Evolutionary conservation across 2,329 filamentous ascomycete genomes (phyloP), one percentile per base, ranked within the genome.

Genomic region (Aspergillus pseudonomiae): DNA sequence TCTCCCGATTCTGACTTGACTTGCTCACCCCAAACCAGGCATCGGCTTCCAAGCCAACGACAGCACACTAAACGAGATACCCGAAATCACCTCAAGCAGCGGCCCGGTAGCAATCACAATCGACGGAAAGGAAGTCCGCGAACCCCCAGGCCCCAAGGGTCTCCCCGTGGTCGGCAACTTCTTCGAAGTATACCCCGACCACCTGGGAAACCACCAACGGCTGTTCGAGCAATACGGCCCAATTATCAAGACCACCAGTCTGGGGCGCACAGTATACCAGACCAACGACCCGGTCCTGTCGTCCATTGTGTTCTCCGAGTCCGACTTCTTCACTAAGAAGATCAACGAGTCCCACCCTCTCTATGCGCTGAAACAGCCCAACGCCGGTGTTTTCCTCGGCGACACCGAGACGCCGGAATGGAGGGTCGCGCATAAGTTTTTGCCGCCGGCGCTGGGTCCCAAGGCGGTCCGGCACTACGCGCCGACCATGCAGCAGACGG

Each of bases 381-480:
- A 60, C 1, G 76, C 75, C 2, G 71, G 71, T n/a, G 61, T 78
- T 32, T 78, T 78, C 61, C 61, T 77, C 0, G 71, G 72, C 6
- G 76, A 78, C 57, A 77, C 74, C 0, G 71, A 76, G 28, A 76
- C 76, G 0, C 68, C 69, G 0, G 68, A 72, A 59, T 78, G 74
- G 73, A 76, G 70, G 48, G 60, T 81, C 0, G 82, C 83, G 0
- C 88, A 89, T 78, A 89, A 89, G 71, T 89, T 88, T 73, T 67
- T 89, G 1, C 85, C 87, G 0, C 86, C 87, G 0, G 83, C 85
- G 0, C 76, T 89, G 11, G 82, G 82, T 0, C 86, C 86, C 30
- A 88, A 86, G 70, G 87, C 87, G 0, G 85, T 89, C 6, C 79
- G 84, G 0, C 87, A 89, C 67, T 89, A 89, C 64, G 81, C 85